A percentile compares a stretch with the other conserved stretches of the same genome.
Conservation (phyloP, 1,284 basidiomycete species). For the Macrocystidia cucumis region DNA sequence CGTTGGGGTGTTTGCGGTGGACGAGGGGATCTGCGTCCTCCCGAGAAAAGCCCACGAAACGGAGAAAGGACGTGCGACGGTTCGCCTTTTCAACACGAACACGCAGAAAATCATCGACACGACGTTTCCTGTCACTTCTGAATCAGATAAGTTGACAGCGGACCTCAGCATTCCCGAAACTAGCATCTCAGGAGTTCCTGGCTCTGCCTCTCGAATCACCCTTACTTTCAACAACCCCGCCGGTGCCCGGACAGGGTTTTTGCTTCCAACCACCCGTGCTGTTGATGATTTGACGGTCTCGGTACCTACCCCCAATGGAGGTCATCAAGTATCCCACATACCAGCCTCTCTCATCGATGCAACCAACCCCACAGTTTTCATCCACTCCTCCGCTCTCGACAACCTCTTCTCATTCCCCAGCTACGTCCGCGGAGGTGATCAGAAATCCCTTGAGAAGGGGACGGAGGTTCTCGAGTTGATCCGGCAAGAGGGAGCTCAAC, state of each 20-base stretch:
- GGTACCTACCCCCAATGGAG: conserved; percentile 8
- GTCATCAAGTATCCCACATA: conserved; percentile 21
- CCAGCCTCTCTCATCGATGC: conserved; percentile 58
- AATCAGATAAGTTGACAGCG: conserved; percentile 20
- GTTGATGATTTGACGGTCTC: conserved; percentile 34
- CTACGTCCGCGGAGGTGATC: conserved; percentile 4
- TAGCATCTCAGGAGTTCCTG: conserved; percentile 59
- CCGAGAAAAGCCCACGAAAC: conserved; percentile 7
- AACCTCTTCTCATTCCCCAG: conserved; percentile 24
- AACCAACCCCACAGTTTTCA: conserved; percentile 67
- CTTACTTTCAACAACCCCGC: conserved; percentile 61
- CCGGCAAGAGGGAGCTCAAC: conserved; percentile 44
- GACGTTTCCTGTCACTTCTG: conserved; percentile 40
- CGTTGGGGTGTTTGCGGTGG: conserved; percentile 60
- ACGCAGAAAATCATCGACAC: conserved; percentile 61
- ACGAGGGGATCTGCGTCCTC: conserved; percentile 44
- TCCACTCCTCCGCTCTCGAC: conserved; percentile 36
- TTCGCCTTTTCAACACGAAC: conserved; percentile 61
- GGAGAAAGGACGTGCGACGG: conserved; percentile 24
- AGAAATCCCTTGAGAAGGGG: conserved; percentile 20
- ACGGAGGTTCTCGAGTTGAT: conserved; percentile 40
- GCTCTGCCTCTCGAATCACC: conserved; percentile 53
- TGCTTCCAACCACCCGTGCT: conserved; percentile 55
- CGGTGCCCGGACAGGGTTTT: conserved; percentile 62
- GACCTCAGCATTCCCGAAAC: conserved; percentile 43